A percentile compares a stretch with the other conserved stretches of the same genome.
Conservation (phyloP, 257 asterid genomes). For the Solanum chaucha region DNA sequence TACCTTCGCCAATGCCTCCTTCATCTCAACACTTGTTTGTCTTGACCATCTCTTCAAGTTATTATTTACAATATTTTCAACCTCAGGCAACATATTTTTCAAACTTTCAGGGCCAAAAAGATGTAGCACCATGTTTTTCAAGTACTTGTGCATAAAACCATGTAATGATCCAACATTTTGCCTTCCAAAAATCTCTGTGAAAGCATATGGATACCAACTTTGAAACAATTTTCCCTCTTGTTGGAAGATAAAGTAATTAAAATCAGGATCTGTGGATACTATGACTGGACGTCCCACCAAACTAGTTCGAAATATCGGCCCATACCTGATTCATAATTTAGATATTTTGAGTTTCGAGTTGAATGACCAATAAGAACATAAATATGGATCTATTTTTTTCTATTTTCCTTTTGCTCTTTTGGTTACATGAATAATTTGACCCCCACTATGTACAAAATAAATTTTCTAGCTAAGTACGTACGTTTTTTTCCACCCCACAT, state of each 20-base stretch:
- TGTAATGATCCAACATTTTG: not conserved
- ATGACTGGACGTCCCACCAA: not conserved
- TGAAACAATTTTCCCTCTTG: not conserved
- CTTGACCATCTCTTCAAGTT: conserved; percentile 39
- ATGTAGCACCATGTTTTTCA: conserved; percentile 66
- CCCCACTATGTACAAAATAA: no score
- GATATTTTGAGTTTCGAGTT: not conserved
- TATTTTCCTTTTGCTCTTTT: no score
- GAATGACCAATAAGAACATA: not conserved
- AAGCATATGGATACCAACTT: not conserved
- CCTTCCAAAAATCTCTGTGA: not conserved
- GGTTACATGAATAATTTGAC: no score
- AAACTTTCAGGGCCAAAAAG: conserved; percentile 69
- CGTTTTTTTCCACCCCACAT: no score
- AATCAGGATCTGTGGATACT: not conserved
- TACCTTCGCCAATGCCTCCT: conserved; percentile 60
- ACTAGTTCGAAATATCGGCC: not conserved
- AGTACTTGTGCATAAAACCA: conserved; percentile 55
- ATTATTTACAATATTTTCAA: conserved; percentile 34
- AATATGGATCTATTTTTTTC: no score
- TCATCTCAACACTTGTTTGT: conserved; percentile 33
- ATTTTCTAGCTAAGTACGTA: no score
- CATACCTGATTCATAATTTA: not conserved
- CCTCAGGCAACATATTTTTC: conserved; percentile 58
- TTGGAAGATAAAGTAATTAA: not conserved